Conservation (phyloP, 208 protist species). For the Herpetomonas samuelpessoai region DNA sequence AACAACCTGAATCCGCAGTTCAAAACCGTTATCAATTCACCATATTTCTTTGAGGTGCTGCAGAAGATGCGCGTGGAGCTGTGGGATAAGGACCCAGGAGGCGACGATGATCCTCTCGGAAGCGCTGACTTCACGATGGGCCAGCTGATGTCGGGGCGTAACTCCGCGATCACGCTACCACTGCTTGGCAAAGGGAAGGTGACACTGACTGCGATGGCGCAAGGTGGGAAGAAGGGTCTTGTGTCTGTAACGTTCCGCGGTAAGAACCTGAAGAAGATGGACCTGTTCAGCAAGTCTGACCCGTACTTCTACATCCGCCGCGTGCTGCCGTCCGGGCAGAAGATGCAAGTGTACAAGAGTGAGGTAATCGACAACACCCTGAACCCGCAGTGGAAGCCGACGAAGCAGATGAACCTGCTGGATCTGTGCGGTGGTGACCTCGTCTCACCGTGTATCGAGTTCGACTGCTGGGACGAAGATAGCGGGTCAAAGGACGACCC, state of each 20-base stretch:
- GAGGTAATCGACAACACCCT: slow-evolving; percentile 29
- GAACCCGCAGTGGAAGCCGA: slow-evolving; percentile 33
- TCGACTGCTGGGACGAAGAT: slow-evolving; percentile 31
- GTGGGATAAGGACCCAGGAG: slow-evolving; percentile 19
- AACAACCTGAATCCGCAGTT: slow-evolving; percentile 40
- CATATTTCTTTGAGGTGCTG: slow-evolving; percentile 41
- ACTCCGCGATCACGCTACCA: slow-evolving; percentile 15
- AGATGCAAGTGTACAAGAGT: slow-evolving; percentile 17
- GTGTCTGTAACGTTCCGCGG: slow-evolving; percentile 16
- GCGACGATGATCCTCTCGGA: slow-evolving; percentile 26
- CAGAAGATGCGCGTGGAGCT: slow-evolving; percentile 23
- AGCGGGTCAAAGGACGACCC: slow-evolving; percentile 7
- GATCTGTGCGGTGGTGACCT: slow-evolving; percentile 33
- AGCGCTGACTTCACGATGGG: slow-evolving; percentile 19
- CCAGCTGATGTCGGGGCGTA: slow-evolving; percentile 15
- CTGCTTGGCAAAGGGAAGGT: slow-evolving; percentile 20
- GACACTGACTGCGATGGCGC: slow-evolving; percentile 15
- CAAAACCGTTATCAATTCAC: slow-evolving; percentile 15
- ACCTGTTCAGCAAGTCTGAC: slow-evolving; percentile 31
- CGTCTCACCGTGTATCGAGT: slow-evolving; percentile 9
- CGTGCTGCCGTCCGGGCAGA: slow-evolving; percentile 15
- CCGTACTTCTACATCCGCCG: slow-evolving; percentile 20
- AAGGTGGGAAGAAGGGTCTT: slow-evolving; percentile 14
- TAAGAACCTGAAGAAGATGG: slow-evolving; percentile 34
- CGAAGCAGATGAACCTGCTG: slow-evolving; percentile 21